phyloP scores from a whole-genome alignment of 2,329 filamentous ascomycete species.

The Ophiostoma angusticollis region DNA sequence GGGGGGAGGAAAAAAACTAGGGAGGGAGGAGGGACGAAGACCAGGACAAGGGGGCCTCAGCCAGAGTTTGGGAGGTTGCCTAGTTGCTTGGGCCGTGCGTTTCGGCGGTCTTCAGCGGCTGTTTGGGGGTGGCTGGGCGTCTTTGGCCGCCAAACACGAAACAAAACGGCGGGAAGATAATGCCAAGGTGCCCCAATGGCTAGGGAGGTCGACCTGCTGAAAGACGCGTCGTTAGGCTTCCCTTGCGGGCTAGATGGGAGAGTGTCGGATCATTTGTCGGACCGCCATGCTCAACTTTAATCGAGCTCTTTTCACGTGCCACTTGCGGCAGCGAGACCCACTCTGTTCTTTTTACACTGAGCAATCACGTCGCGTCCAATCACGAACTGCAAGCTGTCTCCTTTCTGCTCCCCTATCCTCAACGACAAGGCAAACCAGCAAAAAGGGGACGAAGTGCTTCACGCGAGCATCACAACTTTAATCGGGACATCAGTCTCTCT shows the following conservation, averaged over 20 bases:
- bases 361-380: slow-evolving; percentile 7
- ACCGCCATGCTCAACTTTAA: background rate
- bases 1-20: slow-evolving; percentile 5
- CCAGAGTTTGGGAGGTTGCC: too few relatives aligned
- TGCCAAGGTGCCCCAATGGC: too few relatives aligned
- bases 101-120: too few relatives aligned
- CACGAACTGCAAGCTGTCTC: slow-evolving; percentile 14
- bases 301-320: background rate
- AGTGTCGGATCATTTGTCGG: slow-evolving; percentile 9
- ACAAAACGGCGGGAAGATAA: too few relatives aligned
- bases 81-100: too few relatives aligned
- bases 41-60: background rate
- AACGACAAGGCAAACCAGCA: slow-evolving; percentile 4
- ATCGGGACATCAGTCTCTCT: background rate
- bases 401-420: slow-evolving; percentile 4
- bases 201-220: too few relatives aligned
- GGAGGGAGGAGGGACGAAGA: background rate
- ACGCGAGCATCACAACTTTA: slow-evolving; percentile 6
- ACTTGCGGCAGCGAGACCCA: background rate
- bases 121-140: too few relatives aligned
- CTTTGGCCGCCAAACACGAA: too few relatives aligned
- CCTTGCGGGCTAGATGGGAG: too few relatives aligned
- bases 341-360: too few relatives aligned
- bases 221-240: too few relatives aligned
- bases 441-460: slow-evolving; percentile 9